A percentile compares a stretch with the other conserved stretches of the same genome.
phyloP scores from a whole-genome alignment of 106 monocot genomes.

The Dendrobium huoshanense region DNA sequence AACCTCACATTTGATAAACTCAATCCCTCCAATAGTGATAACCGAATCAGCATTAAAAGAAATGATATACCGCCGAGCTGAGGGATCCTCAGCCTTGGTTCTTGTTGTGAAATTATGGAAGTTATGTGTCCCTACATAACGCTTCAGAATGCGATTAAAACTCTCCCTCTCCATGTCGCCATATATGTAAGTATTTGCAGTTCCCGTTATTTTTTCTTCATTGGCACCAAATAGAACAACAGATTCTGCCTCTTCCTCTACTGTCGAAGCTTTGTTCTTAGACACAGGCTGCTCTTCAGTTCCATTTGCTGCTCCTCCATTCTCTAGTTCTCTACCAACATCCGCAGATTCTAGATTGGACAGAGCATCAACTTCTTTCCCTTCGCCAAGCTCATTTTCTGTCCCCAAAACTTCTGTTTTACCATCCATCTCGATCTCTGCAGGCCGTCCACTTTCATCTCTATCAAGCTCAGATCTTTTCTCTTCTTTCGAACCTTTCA shows the following conservation, averaged over 20 bases:
- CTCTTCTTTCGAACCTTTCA: slow-evolving; percentile 9
- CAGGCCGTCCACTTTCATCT: too few species aligned
- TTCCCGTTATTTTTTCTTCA: slow-evolving; percentile 9
- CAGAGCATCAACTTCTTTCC: background rate
- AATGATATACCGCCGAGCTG: slow-evolving; percentile 77
- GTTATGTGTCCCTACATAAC: slow-evolving; percentile 85
- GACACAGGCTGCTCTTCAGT: background rate
- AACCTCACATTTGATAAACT: slow-evolving; percentile 83
- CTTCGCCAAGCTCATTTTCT: background rate
- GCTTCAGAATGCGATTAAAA: slow-evolving; percentile 59
- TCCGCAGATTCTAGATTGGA: background rate
- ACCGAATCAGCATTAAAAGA: slow-evolving; percentile 61
- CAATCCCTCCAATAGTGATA: slow-evolving; percentile 60
- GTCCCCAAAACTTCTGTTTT: background rate
- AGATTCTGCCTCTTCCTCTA: background rate
- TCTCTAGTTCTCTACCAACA: background rate
- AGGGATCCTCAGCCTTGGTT: slow-evolving; percentile 86
- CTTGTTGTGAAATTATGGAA: slow-evolving; percentile 97
- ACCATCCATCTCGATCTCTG: background rate
- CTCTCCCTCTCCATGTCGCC: slow-evolving; percentile 67
- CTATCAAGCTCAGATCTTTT: slow-evolving; percentile 9
- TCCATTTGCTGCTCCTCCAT: background rate
- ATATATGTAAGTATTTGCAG: slow-evolving; percentile 28
- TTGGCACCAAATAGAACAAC: background rate
- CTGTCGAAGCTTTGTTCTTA: background rate